These are phyloP conservation scores for Macrophomina pseudophaseolina DNA, from an alignment of 2,329 filamentous ascomycete genomes.

Conservation along the genomic window DNA sequence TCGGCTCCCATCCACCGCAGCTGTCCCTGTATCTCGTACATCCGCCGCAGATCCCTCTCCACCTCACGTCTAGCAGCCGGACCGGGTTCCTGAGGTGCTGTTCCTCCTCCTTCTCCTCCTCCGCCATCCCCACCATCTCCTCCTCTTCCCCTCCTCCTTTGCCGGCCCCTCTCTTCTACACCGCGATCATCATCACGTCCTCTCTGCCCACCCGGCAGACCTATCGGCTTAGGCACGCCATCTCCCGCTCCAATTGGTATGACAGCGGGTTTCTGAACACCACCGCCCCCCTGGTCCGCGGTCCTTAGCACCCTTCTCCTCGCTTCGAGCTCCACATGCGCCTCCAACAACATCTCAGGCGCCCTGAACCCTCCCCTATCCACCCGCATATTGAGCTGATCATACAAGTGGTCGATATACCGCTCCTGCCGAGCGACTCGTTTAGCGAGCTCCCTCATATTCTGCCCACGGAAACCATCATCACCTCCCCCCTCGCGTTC, in stretches of 20 bases:
- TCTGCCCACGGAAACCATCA: neutral
- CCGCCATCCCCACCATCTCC: neutral
- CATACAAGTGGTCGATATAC: neutral
- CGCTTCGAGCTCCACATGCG: neutral
- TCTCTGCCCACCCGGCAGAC: no score
- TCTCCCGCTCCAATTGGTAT: no score
- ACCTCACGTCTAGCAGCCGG: neutral
- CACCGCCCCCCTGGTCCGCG: neutral
- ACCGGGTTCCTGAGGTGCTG: neutral
- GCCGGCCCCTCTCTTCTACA: neutral
- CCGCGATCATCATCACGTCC: neutral
- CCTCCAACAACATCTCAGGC: neutral
- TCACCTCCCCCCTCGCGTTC: neutral
- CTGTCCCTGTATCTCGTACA: neutral
- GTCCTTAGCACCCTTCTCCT: neutral
- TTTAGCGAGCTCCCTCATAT: neutral
- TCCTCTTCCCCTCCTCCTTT: neutral
- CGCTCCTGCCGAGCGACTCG: constrained; percentile 1
- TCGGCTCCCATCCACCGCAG: neutral
- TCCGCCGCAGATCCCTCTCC: neutral
- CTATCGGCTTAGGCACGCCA: no score
- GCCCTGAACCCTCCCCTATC: neutral
- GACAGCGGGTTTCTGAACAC: neutral
- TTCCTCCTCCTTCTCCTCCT: neutral
- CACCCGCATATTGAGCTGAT: neutral